Conservation (phyloP, 306 rosid species). For the Pachyrhizus erosus region DNA sequence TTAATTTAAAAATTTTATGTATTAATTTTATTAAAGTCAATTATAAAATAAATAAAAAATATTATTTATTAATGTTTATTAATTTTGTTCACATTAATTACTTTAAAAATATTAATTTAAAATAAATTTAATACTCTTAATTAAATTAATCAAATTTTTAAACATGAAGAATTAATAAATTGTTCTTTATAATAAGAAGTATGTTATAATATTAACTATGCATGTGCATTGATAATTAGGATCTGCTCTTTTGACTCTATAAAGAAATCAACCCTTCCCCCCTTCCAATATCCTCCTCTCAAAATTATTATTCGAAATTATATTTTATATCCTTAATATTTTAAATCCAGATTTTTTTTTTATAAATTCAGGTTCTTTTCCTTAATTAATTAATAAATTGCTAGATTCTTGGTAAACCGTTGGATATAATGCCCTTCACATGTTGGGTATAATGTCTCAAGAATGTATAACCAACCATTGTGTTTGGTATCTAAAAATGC, state of each 20-base stretch:
- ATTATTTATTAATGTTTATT: too few species aligned
- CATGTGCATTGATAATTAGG: background rate
- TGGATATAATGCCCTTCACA: background rate
- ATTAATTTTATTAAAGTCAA: too few species aligned
- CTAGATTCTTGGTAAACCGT: constrained; percentile 4
- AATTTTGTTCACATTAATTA: too few species aligned
- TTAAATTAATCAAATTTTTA: too few species aligned
- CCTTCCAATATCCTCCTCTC: background rate
- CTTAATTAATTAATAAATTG: background rate
- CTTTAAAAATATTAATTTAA: too few species aligned
- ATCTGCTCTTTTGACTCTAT: background rate
- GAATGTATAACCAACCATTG: background rate
- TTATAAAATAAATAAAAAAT: too few species aligned
- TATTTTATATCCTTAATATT: background rate
- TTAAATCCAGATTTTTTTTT: background rate
- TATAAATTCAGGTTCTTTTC: background rate
- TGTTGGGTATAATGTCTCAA: background rate
- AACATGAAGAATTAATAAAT: too few species aligned
- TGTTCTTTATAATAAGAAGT: too few species aligned
- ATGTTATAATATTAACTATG: background rate
- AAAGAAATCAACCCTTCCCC: background rate
- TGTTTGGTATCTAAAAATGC: background rate
- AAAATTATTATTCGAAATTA: background rate
- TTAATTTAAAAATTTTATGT: too few species aligned
- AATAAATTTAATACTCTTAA: too few species aligned